Evolutionary conservation across 345 rosid species (phyloP).

Genomic region (Crucihimalaya himalaica): DNA sequence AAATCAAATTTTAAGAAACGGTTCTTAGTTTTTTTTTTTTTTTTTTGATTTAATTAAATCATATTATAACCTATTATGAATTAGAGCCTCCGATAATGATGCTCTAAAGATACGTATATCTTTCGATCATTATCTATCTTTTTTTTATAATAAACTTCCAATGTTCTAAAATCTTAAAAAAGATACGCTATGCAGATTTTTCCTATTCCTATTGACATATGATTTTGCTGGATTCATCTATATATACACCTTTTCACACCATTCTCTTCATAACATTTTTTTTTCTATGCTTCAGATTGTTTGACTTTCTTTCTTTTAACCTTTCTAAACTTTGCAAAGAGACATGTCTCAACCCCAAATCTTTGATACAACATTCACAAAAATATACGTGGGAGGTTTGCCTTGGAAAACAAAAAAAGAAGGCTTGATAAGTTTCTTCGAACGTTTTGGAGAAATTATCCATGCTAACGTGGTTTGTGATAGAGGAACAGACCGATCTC

Average conservation of each 20-base stretch:
- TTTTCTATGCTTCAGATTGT: background rate
- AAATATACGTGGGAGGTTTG: conserved; percentile 14
- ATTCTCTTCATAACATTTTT: background rate
- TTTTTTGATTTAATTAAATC: no score
- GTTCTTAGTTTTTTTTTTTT: no score
- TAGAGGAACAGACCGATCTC: conserved; percentile 40
- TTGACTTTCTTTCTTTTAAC: background rate
- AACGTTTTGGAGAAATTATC: conserved; percentile 45
- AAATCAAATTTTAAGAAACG: no score
- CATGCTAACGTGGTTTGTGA: conserved; percentile 48
- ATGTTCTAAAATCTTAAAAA: background rate
- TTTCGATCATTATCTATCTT: no score
- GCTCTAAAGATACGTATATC: no score
- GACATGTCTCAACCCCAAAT: conserved; percentile 12
- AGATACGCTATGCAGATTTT: background rate
- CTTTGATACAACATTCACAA: background rate
- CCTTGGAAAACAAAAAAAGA: conserved; percentile 14
- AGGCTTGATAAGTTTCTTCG: conserved; percentile 29
- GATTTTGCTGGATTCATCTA: background rate
- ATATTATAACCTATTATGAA: no score
- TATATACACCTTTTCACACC: background rate
- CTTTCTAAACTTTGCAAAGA: background rate
- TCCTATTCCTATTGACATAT: background rate
- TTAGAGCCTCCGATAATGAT: no score
- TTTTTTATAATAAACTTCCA: no score